Conservation (phyloP, 2,329 filamentous ascomycete genomes). For the Beauveria australis region DNA sequence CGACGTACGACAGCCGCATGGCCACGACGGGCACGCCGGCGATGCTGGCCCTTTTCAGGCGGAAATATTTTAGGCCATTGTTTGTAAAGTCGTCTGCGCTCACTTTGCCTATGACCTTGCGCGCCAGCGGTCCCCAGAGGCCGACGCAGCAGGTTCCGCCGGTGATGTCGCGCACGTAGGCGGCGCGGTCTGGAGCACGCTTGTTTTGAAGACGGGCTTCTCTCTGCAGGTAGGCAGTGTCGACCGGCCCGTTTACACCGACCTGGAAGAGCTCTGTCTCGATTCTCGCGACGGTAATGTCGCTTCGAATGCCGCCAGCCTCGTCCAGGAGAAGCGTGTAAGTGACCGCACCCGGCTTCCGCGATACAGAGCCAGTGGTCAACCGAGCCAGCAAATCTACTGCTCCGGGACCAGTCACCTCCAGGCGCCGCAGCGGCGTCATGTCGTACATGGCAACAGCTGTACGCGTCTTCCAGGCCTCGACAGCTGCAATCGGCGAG, state of each 20-base stretch:
- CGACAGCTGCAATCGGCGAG: constrained; percentile 49
- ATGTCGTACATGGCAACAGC: constrained; percentile 56
- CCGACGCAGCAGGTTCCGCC: constrained; percentile 52
- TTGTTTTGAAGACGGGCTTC: constrained; percentile 42
- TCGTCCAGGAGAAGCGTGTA: constrained; percentile 49
- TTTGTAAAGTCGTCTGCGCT: constrained; percentile 38
- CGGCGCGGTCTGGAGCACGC: constrained; percentile 31
- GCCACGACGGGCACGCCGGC: constrained; percentile 47
- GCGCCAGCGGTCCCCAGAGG: constrained; percentile 51
- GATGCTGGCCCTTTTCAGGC: constrained; percentile 39
- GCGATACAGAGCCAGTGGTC: constrained; percentile 40
- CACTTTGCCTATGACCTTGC: constrained; percentile 39
- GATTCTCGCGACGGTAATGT: constrained; percentile 48
- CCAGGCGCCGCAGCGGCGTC: constrained; percentile 50
- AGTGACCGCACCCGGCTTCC: constrained; percentile 39
- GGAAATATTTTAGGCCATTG: constrained; percentile 40
- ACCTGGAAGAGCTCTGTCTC: constrained; percentile 44
- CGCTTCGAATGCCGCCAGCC: constrained; percentile 45
- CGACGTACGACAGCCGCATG: constrained; percentile 51
- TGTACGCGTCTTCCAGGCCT: constrained; percentile 58
- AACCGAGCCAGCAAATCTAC: constrained; percentile 45
- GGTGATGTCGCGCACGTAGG: constrained; percentile 50
- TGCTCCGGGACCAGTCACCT: constrained; percentile 50
- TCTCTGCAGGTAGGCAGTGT: constrained; percentile 44
- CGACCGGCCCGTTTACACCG: constrained; percentile 46